Base-by-base conservation (phyloP, 2,329 filamentous ascomycete species). In the Fusarium palustre region DNA sequence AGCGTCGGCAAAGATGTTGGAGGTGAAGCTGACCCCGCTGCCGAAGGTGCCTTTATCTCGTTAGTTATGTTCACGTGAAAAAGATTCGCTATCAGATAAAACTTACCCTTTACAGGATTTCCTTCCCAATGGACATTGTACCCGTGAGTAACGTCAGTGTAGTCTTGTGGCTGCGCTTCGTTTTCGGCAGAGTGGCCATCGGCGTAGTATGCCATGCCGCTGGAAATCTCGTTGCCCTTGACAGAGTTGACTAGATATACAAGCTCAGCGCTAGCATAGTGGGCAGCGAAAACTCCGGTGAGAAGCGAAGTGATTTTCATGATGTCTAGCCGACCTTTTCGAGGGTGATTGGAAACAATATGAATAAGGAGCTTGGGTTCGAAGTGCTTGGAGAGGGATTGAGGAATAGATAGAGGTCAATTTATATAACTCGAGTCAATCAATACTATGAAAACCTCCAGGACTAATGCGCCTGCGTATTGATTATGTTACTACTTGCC, bases 241-340 rank as follows among this genome's bases (percentile, higher is more conserved):
- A 11, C 28, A 7, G 54, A 60, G 55, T 60, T 49, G 7, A 60
- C 57, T 2, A 60, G 57, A 5, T 60, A 60, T 0, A 60, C 22
- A 1, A 28, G 34, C 0, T 59, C 46, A 1, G 31, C 57, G 0
- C 22, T 20, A 4, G 33, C 34, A 0, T n/a, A 1, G 1, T 7
- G 15, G 0, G 30, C 16, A 5, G 28, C 2, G 0, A 49, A 10
- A 7, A 10, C 7, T 18, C 22, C 2, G 1, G 34, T 11, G 1
- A 59, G 41, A 11, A 59, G 15, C 0, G 42, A 7, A 0, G n/a
- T 31, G 13, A 48, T 24, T 15, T 59, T 59, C 57, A 42, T 59
- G n/a, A 3, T 36, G 10, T 15, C 1, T 7, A 0, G 4, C 7
- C 7, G 1, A 16, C 18, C 1, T 5, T 22, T 33, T 24, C 1